These are phyloP conservation scores for Mortierella sp. DNA, from an alignment of 371 early-diverging fungal species.

Conservation along the genomic window DNA sequence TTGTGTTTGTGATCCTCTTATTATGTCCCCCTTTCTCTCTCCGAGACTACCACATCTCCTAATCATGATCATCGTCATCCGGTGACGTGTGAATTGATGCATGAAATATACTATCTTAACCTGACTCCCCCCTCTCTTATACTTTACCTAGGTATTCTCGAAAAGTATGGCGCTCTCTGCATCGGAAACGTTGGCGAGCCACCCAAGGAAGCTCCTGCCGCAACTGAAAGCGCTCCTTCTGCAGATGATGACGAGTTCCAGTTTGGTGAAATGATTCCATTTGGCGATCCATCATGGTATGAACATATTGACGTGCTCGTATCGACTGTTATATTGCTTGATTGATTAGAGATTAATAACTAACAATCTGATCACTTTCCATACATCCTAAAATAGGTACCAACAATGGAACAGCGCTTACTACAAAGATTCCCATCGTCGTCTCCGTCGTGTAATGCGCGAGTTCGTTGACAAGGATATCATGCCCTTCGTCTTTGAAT, in stretches of 20 bases:
- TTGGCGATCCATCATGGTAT: slow-evolving; percentile 82
- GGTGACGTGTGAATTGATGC: too few relatives aligned
- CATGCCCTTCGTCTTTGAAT: slow-evolving; percentile 85
- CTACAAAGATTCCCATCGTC: slow-evolving; percentile 84
- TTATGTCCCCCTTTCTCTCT: background rate
- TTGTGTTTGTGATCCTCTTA: too few relatives aligned
- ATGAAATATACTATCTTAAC: too few relatives aligned
- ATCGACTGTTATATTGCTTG: too few relatives aligned
- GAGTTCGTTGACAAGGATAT: slow-evolving; percentile 85
- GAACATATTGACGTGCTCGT: too few relatives aligned
- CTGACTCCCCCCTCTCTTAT: too few relatives aligned
- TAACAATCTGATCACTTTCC: too few relatives aligned
- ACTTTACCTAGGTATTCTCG: slow-evolving; percentile 67
- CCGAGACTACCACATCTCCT: background rate
- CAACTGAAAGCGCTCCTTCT: slow-evolving; percentile 22
- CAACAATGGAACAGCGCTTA: slow-evolving; percentile 80
- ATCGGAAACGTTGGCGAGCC: slow-evolving; percentile 69
- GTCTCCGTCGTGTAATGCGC: slow-evolving; percentile 75
- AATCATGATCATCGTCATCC: too few relatives aligned
- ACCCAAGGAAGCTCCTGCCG: slow-evolving; percentile 43
- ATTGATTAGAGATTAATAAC: too few relatives aligned
- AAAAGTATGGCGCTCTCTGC: slow-evolving; percentile 69
- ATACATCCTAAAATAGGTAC: slow-evolving; percentile 61
- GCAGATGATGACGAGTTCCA: slow-evolving; percentile 54
- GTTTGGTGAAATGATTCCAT: slow-evolving; percentile 86